phyloP scores from a whole-genome alignment of 2,329 filamentous ascomycete species.

The Pseudogymnoascus sp. region DNA sequence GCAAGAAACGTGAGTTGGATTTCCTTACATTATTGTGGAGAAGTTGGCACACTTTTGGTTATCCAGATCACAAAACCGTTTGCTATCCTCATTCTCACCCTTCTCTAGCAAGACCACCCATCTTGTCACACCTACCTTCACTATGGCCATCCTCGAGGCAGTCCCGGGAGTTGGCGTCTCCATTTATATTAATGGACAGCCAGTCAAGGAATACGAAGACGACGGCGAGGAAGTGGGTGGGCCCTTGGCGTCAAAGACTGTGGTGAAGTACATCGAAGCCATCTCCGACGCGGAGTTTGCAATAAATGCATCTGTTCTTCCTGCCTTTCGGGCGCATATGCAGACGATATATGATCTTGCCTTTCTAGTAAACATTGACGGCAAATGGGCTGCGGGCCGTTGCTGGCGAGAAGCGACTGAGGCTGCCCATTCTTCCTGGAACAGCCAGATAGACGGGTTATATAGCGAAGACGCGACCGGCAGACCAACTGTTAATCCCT shows the following conservation, averaged over 20 bases:
- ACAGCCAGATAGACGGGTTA: not conserved
- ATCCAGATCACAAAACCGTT: not conserved
- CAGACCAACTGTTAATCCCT: not conserved
- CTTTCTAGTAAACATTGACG: not conserved
- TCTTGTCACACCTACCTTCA: not conserved
- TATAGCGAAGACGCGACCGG: not conserved
- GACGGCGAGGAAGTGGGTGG: not conserved
- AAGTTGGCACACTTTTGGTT: not conserved
- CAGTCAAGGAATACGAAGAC: constrained; percentile 18
- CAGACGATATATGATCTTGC: not conserved
- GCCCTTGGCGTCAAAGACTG: not conserved
- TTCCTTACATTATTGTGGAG: not conserved
- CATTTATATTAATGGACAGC: constrained; percentile 18
- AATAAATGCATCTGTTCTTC: not conserved
- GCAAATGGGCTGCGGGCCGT: not conserved
- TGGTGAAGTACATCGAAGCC: not conserved
- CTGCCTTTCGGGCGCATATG: not conserved
- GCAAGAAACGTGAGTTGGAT: not conserved
- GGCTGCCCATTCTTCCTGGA: not conserved
- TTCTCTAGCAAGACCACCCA: not conserved
- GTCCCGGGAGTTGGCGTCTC: constrained; percentile 22
- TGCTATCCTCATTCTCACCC: not conserved
- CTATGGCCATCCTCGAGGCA: constrained; percentile 23
- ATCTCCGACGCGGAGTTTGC: not conserved
- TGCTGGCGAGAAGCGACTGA: no score